phyloP scores from a whole-genome alignment of 2,329 filamentous ascomycete genomes.

The Fusarium metavorans region DNA sequence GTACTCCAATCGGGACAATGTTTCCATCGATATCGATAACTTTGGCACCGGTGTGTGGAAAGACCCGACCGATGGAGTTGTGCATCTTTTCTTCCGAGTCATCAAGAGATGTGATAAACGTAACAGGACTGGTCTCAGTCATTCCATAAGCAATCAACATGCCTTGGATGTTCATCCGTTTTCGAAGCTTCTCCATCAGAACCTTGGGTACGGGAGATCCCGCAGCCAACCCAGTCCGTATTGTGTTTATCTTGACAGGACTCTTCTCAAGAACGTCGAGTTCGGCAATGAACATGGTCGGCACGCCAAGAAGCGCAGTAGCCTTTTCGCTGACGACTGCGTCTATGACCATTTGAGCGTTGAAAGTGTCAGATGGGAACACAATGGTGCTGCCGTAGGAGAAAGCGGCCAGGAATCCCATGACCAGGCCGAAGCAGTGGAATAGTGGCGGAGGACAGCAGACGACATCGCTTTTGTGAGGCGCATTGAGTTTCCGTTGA shows the following conservation, averaged over 20 bases:
- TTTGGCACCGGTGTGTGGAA: slow-evolving; percentile 73
- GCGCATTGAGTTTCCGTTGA: slow-evolving; percentile 63
- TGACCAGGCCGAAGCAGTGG: slow-evolving; percentile 78
- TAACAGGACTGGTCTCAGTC: slow-evolving; percentile 74
- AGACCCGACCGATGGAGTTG: slow-evolving; percentile 70
- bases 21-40: slow-evolving; percentile 68
- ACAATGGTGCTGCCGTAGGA: slow-evolving; percentile 73
- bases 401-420: slow-evolving; percentile 77
- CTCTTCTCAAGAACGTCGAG: slow-evolving; percentile 56
- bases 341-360: slow-evolving; percentile 67
- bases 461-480: slow-evolving; percentile 63
- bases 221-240: background rate
- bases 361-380: slow-evolving; percentile 75
- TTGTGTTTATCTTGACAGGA: background rate
- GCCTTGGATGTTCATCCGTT: background rate
- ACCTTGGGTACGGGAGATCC: background rate
- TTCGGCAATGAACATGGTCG: slow-evolving; percentile 79
- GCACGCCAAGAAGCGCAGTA: slow-evolving; percentile 67
- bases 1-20: slow-evolving; percentile 64
- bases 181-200: background rate
- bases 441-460: slow-evolving; percentile 75
- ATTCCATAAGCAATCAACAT: slow-evolving; percentile 63
- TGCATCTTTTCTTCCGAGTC: slow-evolving; percentile 74
- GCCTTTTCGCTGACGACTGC: slow-evolving; percentile 63
- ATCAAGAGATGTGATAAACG: slow-evolving; percentile 74